Conservation (phyloP, 164 flowering plant species). For the Protea cynaroides region DNA sequence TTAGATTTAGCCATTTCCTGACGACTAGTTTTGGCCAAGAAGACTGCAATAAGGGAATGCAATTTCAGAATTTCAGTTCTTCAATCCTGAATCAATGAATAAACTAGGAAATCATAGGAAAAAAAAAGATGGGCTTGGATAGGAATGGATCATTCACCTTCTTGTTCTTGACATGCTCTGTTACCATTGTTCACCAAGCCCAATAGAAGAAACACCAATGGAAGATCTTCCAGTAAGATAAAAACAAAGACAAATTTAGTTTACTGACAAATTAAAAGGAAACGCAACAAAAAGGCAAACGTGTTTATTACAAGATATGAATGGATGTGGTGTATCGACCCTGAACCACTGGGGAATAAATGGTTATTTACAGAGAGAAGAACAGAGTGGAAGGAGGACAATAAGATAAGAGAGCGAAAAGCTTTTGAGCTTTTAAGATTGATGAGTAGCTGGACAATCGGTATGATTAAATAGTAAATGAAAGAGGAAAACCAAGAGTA, state of each 20-base stretch:
- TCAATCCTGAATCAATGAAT: background rate
- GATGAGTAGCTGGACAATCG: constrained; percentile 10
- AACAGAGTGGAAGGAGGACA: constrained; percentile 12
- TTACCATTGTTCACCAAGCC: constrained; percentile 28
- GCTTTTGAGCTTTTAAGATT: constrained; percentile 8
- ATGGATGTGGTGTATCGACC: too few species aligned
- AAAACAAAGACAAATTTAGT: background rate
- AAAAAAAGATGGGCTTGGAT: background rate
- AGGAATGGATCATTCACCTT: constrained; percentile 24
- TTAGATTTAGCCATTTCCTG: constrained; percentile 69
- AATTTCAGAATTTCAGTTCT: background rate
- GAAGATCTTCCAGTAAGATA: constrained; percentile 8
- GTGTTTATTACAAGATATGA: background rate
- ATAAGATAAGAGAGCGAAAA: background rate
- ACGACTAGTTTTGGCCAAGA: constrained; percentile 62
- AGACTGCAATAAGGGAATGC: constrained; percentile 23
- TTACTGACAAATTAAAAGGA: background rate
- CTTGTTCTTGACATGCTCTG: constrained; percentile 16
- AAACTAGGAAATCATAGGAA: background rate
- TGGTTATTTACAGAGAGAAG: constrained; percentile 22
- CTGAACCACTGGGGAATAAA: too few species aligned
- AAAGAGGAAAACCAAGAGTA: too few species aligned
- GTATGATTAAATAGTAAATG: background rate
- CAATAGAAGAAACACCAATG: background rate
- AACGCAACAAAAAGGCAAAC: background rate